Conservation (phyloP, 495 filamentous ascomycete species). For the Penicillium crystallinum region DNA sequence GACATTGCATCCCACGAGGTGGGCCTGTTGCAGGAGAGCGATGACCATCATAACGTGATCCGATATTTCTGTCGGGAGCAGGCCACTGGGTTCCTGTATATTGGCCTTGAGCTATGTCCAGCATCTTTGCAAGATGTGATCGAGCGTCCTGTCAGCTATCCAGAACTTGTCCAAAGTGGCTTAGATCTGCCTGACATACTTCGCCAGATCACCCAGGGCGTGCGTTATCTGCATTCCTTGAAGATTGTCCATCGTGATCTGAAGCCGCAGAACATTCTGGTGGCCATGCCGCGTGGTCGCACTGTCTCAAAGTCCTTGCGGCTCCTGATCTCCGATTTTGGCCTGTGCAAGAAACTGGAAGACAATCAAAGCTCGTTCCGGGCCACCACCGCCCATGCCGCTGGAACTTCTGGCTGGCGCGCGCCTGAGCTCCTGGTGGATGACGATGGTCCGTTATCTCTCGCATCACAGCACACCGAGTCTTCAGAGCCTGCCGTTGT, state of each 20-base stretch:
- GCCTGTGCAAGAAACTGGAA: constrained; percentile 96
- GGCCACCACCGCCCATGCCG: constrained; percentile 87
- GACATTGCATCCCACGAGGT: constrained; percentile 95
- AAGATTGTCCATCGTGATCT: constrained; percentile 96
- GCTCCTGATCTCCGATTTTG: constrained; percentile 93
- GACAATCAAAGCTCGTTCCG: constrained; percentile 91
- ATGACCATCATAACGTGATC: constrained; percentile 94
- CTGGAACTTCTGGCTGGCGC: constrained; percentile 92
- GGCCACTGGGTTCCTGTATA: constrained; percentile 88
- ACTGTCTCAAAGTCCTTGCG: constrained; percentile 42
- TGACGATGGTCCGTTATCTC: constrained; percentile 46
- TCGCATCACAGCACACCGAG: constrained; percentile 44
- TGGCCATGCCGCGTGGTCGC: constrained; percentile 50
- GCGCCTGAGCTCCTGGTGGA: constrained; percentile 88
- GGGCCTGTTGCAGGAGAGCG: constrained; percentile 80
- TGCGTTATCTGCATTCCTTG: constrained; percentile 83
- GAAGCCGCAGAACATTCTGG: constrained; percentile 95
- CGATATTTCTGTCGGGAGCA: constrained; percentile 91
- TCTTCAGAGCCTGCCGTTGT: constrained; percentile 56
- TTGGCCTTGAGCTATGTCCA: constrained; percentile 91
- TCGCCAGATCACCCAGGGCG: constrained; percentile 78
- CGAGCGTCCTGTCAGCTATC: constrained; percentile 60
- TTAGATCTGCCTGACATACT: constrained; percentile 61
- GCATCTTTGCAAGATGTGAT: constrained; percentile 88
- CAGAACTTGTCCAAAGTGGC: constrained; percentile 46